Evolutionary conservation across 2,329 filamentous ascomycete species (phyloP).

Genomic region (Aspergillus pseudoterreus): DNA sequence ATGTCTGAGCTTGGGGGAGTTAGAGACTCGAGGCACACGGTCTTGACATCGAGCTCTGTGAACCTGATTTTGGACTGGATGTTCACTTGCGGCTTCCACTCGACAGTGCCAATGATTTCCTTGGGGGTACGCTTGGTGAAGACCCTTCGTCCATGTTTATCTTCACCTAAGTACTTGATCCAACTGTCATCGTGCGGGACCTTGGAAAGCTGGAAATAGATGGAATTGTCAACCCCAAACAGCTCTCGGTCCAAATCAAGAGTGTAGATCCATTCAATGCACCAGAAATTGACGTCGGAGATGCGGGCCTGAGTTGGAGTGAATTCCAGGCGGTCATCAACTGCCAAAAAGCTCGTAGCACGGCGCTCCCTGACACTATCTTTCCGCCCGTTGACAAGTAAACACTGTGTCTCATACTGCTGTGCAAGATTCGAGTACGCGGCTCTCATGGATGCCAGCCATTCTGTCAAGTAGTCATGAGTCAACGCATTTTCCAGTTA

Average conservation of each 20-base stretch:
- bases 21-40: neutral
- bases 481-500: neutral
- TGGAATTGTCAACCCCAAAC: slow-evolving; percentile 10
- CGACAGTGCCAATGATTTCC: slow-evolving; percentile 8
- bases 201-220: slow-evolving; percentile 7
- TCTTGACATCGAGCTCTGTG: neutral
- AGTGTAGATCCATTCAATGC: slow-evolving; percentile 16
- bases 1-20: neutral
- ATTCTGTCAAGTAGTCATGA: slow-evolving; percentile 8
- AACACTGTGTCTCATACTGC: slow-evolving; percentile 10
- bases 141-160: slow-evolving; percentile 2
- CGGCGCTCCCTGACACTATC: slow-evolving; percentile 5
- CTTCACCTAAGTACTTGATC: slow-evolving; percentile 8
- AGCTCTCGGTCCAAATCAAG: slow-evolving; percentile 18
- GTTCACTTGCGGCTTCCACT: slow-evolving; percentile 6
- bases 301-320: slow-evolving; percentile 7
- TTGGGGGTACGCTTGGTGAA: slow-evolving; percentile 4
- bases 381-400: slow-evolving; percentile 5
- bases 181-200: slow-evolving; percentile 8
- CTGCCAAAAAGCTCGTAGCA: slow-evolving; percentile 8
- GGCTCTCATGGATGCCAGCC: slow-evolving; percentile 11
- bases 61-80: neutral
- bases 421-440: slow-evolving; percentile 6
- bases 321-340: slow-evolving; percentile 12
- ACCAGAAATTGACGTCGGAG: neutral